Evolutionary conservation across 139 green algal genomes (phyloP).

Genomic region (Klebsormidium nitens): DNA sequence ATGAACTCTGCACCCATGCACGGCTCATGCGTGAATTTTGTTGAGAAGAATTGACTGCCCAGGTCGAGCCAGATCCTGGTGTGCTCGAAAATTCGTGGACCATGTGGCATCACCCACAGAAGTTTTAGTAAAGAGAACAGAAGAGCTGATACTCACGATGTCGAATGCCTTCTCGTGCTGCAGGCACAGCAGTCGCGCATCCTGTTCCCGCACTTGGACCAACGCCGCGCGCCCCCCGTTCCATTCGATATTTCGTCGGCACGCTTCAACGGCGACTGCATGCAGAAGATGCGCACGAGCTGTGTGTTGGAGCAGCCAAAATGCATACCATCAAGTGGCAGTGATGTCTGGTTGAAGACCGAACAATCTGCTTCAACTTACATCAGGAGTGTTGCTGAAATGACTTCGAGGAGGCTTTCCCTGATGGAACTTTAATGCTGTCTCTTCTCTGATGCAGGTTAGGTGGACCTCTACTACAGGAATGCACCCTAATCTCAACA

Average conservation of each 20-base stretch:
- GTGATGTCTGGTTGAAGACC: background rate
- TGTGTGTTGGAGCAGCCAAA: background rate
- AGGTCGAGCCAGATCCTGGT: too few species aligned
- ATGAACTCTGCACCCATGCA: too few species aligned
- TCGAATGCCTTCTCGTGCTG: constrained; percentile 65
- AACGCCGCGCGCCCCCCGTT: constrained; percentile 51
- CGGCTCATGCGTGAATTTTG: too few species aligned
- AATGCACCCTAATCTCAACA: too few species aligned
- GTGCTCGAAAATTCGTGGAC: too few species aligned
- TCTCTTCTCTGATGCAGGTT: too few species aligned
- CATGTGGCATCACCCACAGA: too few species aligned
- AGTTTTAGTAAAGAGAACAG: too few species aligned
- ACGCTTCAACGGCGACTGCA: constrained; percentile 51
- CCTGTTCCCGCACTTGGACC: constrained; percentile 55
- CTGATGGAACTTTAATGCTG: too few species aligned
- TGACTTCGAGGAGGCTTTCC: background rate
- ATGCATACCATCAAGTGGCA: background rate
- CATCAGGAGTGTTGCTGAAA: background rate
- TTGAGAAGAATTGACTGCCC: too few species aligned
- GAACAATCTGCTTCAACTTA: background rate
- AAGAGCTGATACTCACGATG: constrained; percentile 44
- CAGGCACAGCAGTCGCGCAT: constrained; percentile 84
- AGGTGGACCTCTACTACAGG: too few species aligned
- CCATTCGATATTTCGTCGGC: constrained; percentile 72
- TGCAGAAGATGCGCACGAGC: background rate